Conservation (phyloP, 73 alveolate genomes). For the Tetrahymena malaccensis region DNA sequence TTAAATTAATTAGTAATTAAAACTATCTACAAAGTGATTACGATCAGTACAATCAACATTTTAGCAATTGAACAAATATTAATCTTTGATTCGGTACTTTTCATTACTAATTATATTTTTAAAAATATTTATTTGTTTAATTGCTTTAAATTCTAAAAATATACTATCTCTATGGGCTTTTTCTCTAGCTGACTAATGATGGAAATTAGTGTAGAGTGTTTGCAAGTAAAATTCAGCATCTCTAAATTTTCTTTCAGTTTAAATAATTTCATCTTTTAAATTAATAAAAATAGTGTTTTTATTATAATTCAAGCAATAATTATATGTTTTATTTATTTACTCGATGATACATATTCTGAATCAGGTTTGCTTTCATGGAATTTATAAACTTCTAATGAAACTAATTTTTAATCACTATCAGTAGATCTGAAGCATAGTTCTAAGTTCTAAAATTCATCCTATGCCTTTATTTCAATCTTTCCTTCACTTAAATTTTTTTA, state of each 20-base stretch:
- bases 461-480: neutral
- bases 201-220: neutral
- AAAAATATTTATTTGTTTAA: neutral
- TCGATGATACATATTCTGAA: neutral
- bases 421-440: neutral
- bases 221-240: neutral
- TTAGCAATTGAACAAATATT: neutral
- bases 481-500: neutral
- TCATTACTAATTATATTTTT: neutral
- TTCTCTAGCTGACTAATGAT: neutral
- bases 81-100: neutral
- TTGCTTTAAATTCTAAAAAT: neutral
- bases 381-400: neutral
- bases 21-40: neutral
- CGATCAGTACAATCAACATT: neutral
- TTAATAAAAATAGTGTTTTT: neutral
- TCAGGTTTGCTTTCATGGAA: neutral
- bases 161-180: neutral
- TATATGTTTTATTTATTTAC: neutral
- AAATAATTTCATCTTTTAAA: neutral
- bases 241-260: neutral
- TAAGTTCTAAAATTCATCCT: neutral
- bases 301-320: neutral
- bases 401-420: neutral
- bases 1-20: neutral